These are phyloP conservation scores for Magnusiomyces suaveolens DNA, from an alignment of 1,139 yeast species.

Conservation along the genomic window DNA sequence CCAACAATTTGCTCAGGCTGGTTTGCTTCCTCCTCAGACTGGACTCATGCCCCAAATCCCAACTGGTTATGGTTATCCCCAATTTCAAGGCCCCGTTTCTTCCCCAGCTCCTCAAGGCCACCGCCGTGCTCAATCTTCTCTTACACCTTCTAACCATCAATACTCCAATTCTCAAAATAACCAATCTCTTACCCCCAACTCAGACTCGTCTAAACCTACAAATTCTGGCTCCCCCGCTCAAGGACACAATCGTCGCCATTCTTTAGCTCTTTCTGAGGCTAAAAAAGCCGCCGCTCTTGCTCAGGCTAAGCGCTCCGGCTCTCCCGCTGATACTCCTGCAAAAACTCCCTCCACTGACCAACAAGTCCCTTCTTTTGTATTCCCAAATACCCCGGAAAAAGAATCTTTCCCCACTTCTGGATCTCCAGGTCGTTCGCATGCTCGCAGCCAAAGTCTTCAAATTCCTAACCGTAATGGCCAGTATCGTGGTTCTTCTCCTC, in stretches of 20 bases:
- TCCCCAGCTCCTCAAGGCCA: conserved; percentile 20
- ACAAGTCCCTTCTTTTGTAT: conserved; percentile 34
- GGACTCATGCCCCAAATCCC: conserved; percentile 17
- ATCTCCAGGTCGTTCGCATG: conserved; percentile 25
- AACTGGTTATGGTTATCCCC: conserved; percentile 24
- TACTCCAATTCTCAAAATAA: conserved; percentile 8
- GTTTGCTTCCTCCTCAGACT: conserved; percentile 19
- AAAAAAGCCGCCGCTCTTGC: conserved; percentile 91
- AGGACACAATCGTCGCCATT: conserved; percentile 88
- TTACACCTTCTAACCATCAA: conserved; percentile 14
- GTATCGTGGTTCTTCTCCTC: conserved; percentile 29
- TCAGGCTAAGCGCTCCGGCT: conserved; percentile 44
- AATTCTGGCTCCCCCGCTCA: conserved; percentile 17
- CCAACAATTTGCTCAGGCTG: conserved; percentile 38
- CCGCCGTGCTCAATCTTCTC: conserved; percentile 31
- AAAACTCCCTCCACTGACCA: conserved; percentile 22
- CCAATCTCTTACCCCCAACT: conserved; percentile 11
- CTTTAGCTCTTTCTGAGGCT: conserved; percentile 86
- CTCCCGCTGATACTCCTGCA: conserved; percentile 7
- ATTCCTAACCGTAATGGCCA: conserved; percentile 21
- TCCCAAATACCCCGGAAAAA: conserved; percentile 40
- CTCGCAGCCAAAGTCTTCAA: conserved; percentile 19
- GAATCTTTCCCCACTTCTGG: conserved; percentile 19
- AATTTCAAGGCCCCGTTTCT: conserved; percentile 21
- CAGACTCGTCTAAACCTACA: background rate